Evolutionary conservation across 2,329 filamentous ascomycete species (phyloP).

Genomic region (Paradendryphiella salina): DNA sequence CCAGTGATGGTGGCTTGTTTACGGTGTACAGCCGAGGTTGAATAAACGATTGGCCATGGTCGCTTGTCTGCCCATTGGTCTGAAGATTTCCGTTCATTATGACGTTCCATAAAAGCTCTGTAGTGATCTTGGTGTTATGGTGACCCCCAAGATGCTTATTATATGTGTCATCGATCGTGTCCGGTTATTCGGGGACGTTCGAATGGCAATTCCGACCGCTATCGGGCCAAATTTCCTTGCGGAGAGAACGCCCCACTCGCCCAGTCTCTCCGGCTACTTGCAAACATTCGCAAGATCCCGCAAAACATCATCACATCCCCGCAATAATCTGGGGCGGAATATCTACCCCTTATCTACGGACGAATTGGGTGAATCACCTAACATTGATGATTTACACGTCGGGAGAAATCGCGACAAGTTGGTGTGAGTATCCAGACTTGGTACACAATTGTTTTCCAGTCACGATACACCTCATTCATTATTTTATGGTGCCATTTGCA

Average conservation of each 20-base stretch:
- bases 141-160: not conserved
- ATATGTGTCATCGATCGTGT: not conserved
- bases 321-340: not conserved
- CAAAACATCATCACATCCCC: not conserved
- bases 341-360: not conserved
- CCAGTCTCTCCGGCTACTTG: not conserved
- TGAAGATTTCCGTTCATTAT: not conserved
- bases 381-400: too few relatives aligned
- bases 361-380: too few relatives aligned
- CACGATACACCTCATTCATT: too few relatives aligned
- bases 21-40: constrained; percentile 34
- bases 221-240: not conserved
- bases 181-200: not conserved
- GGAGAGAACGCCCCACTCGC: not conserved
- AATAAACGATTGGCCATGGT: constrained; percentile 12
- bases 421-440: too few relatives aligned
- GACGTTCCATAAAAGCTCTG: too few relatives aligned
- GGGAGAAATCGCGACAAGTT: too few relatives aligned
- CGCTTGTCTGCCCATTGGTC: constrained; percentile 4
- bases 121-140: not conserved
- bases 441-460: too few relatives aligned
- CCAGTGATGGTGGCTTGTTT: constrained; percentile 45
- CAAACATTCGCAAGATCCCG: not conserved
- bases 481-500: too few relatives aligned
- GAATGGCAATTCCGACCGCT: not conserved